Base-by-base conservation (phyloP, 306 rosid species). In the Ormosia semicastrata region DNA sequence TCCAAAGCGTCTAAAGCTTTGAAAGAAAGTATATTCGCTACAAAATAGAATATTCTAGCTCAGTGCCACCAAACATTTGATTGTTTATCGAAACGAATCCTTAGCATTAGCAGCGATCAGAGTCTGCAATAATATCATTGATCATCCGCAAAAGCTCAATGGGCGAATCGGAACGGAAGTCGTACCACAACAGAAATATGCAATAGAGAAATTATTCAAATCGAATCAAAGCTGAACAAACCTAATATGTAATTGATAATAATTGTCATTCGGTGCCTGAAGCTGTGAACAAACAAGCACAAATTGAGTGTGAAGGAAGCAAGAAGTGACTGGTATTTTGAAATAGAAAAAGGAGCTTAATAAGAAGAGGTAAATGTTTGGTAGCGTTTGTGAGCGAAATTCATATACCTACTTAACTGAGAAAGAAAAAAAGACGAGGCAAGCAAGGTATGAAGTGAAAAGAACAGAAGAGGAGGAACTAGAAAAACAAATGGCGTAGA, bases 11-110 rank as follows among this genome's bases (percentile, higher is more conserved):
- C 4, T 9, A 66, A 84, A 41, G 75, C 82, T 63, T 43, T 66
- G 83, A 32, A 18, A 82, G 80, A 49, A 50, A 82, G 81, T 78
- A 73, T 34, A 39, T 34, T 69, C 56, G 34, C 47, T 69, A 65
- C 2, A 44, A 47, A 67, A 78, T 12, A 73, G 13, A 50, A 29
- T 14, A 65, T 39, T 65, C 68, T 17, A 87, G 60, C 71, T 50
- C 83, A 76, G 66, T 39, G 33, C 29, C 82, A 40, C 34, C 36
- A 71, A 83, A 41, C 71, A 69, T 52, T 32, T 12, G 39, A 24
- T 24, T 24, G 24, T 24, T 24, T 24, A 24, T 24, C 24, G 24
- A 24, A 24, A 24, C 24, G 34, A 57, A 60, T 14, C 54, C 66
- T 36, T 30, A 7, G 62, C 34, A 81, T 24, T 24, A 24, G 24